A percentile compares a stretch with the other conserved stretches of the same genome.
Evolutionary conservation across 2,329 filamentous ascomycete species (phyloP).

Genomic region (Aspergillus calidoustus): DNA sequence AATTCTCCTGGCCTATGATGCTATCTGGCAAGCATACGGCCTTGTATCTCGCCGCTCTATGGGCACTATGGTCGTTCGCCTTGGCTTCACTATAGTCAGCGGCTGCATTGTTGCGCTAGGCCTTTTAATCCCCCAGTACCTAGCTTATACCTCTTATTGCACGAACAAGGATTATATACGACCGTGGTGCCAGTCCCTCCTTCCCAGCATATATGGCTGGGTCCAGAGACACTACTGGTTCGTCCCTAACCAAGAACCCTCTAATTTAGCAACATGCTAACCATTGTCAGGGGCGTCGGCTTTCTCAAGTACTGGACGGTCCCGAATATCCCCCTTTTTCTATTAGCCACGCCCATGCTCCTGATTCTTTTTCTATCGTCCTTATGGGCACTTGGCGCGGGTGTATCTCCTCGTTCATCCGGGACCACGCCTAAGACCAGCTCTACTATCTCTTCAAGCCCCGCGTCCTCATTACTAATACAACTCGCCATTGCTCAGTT

Average conservation of each 20-base stretch:
- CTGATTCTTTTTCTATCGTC: constrained; percentile 68
- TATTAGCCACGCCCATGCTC: constrained; percentile 80
- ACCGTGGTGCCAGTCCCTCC: constrained; percentile 73
- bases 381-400: constrained; percentile 45
- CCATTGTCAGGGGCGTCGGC: constrained; percentile 74
- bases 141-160: constrained; percentile 78
- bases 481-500: constrained; percentile 74
- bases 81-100: constrained; percentile 65
- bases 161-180: constrained; percentile 46
- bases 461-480: constrained; percentile 40
- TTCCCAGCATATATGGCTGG: constrained; percentile 89
- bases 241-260: constrained; percentile 34
- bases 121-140: constrained; percentile 70
- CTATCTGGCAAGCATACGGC: constrained; percentile 47
- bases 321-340: constrained; percentile 83
- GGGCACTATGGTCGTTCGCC: constrained; percentile 53
- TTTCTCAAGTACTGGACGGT: constrained; percentile 89
- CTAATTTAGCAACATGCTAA: constrained; percentile 15
- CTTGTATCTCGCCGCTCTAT: constrained; percentile 46
- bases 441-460: constrained; percentile 21
- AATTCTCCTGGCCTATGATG: constrained; percentile 71
- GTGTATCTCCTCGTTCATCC: constrained; percentile 29
- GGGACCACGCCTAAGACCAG: constrained; percentile 19
- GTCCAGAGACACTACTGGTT: constrained; percentile 93
- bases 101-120: constrained; percentile 72